Evolutionary conservation across 2,329 filamentous ascomycete genomes (phyloP).

Genomic region (Mariannaea elegans): DNA sequence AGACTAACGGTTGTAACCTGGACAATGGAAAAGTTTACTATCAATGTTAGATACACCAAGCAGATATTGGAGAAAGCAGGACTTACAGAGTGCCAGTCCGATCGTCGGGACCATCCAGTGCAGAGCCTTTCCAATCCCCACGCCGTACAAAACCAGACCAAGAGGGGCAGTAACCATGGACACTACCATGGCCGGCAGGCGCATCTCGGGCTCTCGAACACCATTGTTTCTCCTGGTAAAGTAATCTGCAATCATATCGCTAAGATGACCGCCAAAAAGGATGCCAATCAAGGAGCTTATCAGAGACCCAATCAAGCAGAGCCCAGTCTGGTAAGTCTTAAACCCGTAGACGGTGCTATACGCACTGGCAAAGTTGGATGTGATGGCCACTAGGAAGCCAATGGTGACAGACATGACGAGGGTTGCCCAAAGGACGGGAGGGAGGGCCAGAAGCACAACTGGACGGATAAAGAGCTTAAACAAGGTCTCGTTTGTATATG

Average conservation of each 20-base stretch:
- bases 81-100: slow-evolving; percentile 50
- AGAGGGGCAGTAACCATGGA: slow-evolving; percentile 20
- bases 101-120: slow-evolving; percentile 33
- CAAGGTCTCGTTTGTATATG: slow-evolving; percentile 22
- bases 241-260: slow-evolving; percentile 46
- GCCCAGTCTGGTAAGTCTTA: slow-evolving; percentile 53
- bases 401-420: slow-evolving; percentile 61
- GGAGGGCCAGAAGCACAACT: slow-evolving; percentile 55
- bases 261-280: slow-evolving; percentile 46
- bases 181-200: slow-evolving; percentile 51
- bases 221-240: slow-evolving; percentile 46
- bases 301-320: slow-evolving; percentile 57
- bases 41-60: slow-evolving; percentile 43
- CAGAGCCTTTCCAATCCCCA: slow-evolving; percentile 26
- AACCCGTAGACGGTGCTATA: slow-evolving; percentile 51
- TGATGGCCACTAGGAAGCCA: slow-evolving; percentile 61
- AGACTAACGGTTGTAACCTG: slow-evolving; percentile 30
- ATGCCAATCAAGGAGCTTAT: slow-evolving; percentile 52
- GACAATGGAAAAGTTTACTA: slow-evolving; percentile 30
- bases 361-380: slow-evolving; percentile 57
- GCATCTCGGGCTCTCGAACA: slow-evolving; percentile 51
- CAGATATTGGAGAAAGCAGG: not conserved
- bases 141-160: slow-evolving; percentile 23
- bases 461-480: slow-evolving; percentile 56
- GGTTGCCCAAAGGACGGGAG: slow-evolving; percentile 61